Evolutionary conservation across 1,284 basidiomycete species (phyloP).

Genomic region (Malassezia slooffiae): DNA sequence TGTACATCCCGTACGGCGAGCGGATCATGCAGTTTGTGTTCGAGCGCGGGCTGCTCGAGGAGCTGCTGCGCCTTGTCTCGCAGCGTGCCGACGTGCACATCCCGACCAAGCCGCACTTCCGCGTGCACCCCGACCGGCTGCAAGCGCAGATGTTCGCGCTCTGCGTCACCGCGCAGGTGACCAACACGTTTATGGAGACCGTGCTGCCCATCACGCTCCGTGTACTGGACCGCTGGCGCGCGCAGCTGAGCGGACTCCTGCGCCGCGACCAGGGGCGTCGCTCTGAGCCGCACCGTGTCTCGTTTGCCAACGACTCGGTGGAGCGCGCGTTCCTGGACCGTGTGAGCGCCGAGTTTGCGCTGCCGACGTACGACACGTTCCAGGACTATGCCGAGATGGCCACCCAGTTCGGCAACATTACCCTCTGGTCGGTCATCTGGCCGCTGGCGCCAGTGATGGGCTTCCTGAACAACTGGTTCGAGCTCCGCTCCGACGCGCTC

Average conservation of each 20-base stretch:
- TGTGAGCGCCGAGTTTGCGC: constrained; percentile 63
- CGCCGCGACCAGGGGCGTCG: constrained; percentile 12
- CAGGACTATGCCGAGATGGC: constrained; percentile 90
- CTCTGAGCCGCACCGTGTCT: background rate
- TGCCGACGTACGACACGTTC: constrained; percentile 60
- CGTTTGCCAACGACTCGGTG: constrained; percentile 40
- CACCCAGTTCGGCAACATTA: constrained; percentile 66
- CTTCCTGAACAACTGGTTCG: constrained; percentile 69
- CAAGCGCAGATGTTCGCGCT: constrained; percentile 89
- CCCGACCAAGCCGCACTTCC: constrained; percentile 31
- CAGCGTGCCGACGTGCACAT: constrained; percentile 22
- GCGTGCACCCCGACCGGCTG: constrained; percentile 56
- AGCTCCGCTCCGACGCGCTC: constrained; percentile 83
- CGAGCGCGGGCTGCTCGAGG: constrained; percentile 29
- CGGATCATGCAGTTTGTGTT: constrained; percentile 33
- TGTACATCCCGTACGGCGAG: constrained; percentile 47
- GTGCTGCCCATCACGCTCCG: constrained; percentile 65
- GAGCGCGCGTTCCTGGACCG: constrained; percentile 65
- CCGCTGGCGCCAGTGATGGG: constrained; percentile 59
- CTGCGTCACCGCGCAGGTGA: constrained; percentile 78
- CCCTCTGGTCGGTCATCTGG: constrained; percentile 88
- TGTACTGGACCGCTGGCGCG: constrained; percentile 12
- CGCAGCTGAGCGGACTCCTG: constrained; percentile 20
- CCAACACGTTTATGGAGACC: constrained; percentile 71
- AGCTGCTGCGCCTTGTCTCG: constrained; percentile 24